A percentile compares a stretch with the other conserved stretches of the same genome.
Conservation (phyloP, 2,329 filamentous ascomycete species). For the Diaporthe capsici region DNA sequence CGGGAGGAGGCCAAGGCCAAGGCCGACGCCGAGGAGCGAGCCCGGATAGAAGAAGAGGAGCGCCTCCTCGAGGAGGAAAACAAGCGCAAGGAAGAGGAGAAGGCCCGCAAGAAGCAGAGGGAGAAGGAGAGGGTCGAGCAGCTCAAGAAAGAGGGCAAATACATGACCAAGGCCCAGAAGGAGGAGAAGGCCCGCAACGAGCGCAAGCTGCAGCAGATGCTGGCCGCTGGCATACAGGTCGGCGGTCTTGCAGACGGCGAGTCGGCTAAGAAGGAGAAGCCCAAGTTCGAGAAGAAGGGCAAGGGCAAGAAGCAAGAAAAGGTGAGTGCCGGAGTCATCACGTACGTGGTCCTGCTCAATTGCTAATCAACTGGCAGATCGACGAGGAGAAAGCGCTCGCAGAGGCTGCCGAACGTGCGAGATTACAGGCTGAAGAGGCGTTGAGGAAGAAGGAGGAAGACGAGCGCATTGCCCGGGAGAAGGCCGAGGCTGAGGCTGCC, state of each 20-base stretch:
- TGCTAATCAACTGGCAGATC: slow-evolving; percentile 57
- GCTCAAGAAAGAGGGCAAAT: slow-evolving; percentile 89
- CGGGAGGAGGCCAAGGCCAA: slow-evolving; percentile 72
- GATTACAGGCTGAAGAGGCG: slow-evolving; percentile 76
- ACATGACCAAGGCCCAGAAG: slow-evolving; percentile 87
- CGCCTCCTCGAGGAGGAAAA: slow-evolving; percentile 75
- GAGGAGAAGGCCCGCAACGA: slow-evolving; percentile 86
- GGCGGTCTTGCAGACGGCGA: slow-evolving; percentile 69
- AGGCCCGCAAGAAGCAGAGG: slow-evolving; percentile 84
- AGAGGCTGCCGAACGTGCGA: slow-evolving; percentile 82
- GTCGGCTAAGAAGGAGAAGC: slow-evolving; percentile 81
- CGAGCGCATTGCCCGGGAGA: slow-evolving; percentile 58
- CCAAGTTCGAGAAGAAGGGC: slow-evolving; percentile 81
- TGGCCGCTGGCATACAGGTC: slow-evolving; percentile 82
- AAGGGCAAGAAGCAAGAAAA: slow-evolving; percentile 66
- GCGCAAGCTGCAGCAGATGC: slow-evolving; percentile 86
- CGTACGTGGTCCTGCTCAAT: neutral
- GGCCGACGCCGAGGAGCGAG: slow-evolving; percentile 72
- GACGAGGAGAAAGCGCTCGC: slow-evolving; percentile 85
- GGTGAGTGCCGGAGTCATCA: slow-evolving; percentile 55
- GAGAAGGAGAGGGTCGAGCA: slow-evolving; percentile 90
- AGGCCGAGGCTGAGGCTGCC: slow-evolving; percentile 69
- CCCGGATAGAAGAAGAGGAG: slow-evolving; percentile 76
- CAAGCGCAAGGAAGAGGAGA: slow-evolving; percentile 79
- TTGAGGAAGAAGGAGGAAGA: slow-evolving; percentile 50